phyloP scores from a whole-genome alignment of 768 basidiomycete species.

The Trametes elegans region DNA sequence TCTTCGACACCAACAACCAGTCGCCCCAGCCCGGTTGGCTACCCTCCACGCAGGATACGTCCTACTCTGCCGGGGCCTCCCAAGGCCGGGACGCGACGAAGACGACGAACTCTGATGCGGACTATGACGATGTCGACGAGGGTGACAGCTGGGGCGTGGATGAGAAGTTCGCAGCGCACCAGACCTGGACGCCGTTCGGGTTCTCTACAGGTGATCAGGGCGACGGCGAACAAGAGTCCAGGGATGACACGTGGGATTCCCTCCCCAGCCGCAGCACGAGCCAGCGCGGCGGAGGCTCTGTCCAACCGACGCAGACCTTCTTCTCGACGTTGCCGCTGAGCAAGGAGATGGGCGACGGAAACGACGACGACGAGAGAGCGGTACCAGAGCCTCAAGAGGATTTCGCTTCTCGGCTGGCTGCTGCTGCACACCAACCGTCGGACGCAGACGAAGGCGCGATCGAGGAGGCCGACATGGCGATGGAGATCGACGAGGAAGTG shows the following conservation, averaged over 20 bases:
- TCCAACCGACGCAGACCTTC: slow-evolving; percentile 15
- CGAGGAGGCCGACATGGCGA: slow-evolving; percentile 34
- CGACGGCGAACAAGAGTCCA: slow-evolving; percentile 18
- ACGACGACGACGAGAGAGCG: slow-evolving; percentile 22
- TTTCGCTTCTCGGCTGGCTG: slow-evolving; percentile 11
- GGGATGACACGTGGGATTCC: slow-evolving; percentile 79
- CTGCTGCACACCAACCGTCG: slow-evolving; percentile 3
- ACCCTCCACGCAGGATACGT: slow-evolving; percentile 59
- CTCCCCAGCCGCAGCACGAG: slow-evolving; percentile 46
- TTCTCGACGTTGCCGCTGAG: slow-evolving; percentile 8
- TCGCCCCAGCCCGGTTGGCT: slow-evolving; percentile 47
- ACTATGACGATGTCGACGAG: slow-evolving; percentile 34
- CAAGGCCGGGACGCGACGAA: slow-evolving; percentile 9
- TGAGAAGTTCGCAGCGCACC: slow-evolving; percentile 55
- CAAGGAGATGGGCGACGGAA: slow-evolving; percentile 12
- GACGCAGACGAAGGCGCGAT: slow-evolving; percentile 12
- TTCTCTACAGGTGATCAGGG: slow-evolving; percentile 31
- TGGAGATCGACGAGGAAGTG: slow-evolving; percentile 32
- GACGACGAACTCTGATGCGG: neutral
- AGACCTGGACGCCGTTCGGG: slow-evolving; percentile 61
- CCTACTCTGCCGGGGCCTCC: slow-evolving; percentile 37
- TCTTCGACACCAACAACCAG: slow-evolving; percentile 49
- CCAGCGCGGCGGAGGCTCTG: slow-evolving; percentile 23
- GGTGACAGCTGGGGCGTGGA: slow-evolving; percentile 77
- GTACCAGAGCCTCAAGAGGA: slow-evolving; percentile 25